Conservation (phyloP, 352 stramenopile species). For the Globisporangium middletonii region DNA sequence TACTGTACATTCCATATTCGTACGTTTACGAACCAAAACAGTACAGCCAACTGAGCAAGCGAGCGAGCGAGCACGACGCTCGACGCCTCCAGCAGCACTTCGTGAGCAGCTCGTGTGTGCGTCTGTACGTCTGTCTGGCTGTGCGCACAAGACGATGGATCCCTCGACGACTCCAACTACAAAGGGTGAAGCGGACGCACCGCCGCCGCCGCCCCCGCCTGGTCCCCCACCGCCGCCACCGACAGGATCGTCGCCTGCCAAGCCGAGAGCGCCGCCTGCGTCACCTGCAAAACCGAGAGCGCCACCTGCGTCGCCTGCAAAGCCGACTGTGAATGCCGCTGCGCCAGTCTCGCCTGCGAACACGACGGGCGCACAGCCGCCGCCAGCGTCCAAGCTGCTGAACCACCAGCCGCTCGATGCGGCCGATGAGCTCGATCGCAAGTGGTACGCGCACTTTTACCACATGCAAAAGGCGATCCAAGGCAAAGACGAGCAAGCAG, state of each 20-base stretch:
- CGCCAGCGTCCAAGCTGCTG: constrained; percentile 66
- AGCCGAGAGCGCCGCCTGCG: constrained; percentile 7
- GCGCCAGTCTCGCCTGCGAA: constrained; percentile 4
- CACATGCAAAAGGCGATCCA: constrained; percentile 81
- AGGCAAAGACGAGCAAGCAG: constrained; percentile 51
- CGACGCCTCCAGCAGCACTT: too few species aligned
- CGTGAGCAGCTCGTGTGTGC: too few species aligned
- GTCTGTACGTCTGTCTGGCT: too few species aligned
- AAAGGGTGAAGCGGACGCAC: constrained; percentile 3
- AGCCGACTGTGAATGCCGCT: constrained; percentile 13
- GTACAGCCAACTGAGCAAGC: too few species aligned
- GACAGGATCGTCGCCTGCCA: constrained; percentile 10
- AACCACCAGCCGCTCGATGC: constrained; percentile 67
- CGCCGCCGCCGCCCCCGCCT: constrained; percentile 34
- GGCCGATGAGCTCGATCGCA: constrained; percentile 75
- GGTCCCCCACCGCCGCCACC: constrained; percentile 25
- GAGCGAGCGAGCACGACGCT: too few species aligned
- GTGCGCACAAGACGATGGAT: neutral
- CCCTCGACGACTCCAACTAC: neutral
- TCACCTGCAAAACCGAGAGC: neutral
- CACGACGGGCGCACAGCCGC: constrained; percentile 15
- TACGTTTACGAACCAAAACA: too few species aligned
- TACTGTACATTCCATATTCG: too few species aligned
- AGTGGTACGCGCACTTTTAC: constrained; percentile 85
- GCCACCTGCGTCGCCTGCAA: neutral